Conservation (phyloP, 2,329 filamentous ascomycete species). For the Pseudocercospora macadamiae region DNA sequence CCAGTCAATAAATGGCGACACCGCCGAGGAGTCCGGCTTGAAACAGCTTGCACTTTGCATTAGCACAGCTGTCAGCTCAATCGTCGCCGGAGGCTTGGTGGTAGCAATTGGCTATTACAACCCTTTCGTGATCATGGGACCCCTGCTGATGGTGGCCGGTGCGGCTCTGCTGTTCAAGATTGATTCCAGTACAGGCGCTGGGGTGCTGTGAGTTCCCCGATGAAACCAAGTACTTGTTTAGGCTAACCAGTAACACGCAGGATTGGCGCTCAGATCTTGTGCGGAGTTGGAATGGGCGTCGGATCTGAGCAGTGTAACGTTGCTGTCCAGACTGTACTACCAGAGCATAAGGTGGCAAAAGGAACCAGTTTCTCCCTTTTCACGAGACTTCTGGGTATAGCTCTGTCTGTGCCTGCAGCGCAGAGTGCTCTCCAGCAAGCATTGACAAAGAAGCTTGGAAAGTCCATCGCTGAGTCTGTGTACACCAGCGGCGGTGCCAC, state of each 20-base stretch:
- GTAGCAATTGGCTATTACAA: constrained; percentile 48
- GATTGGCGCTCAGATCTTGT: constrained; percentile 22
- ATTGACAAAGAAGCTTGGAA: not conserved
- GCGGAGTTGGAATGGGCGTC: constrained; percentile 3
- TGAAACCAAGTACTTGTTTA: constrained; percentile 6
- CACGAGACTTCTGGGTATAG: constrained; percentile 26
- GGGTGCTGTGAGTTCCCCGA: constrained; percentile 16
- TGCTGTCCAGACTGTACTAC: constrained; percentile 7
- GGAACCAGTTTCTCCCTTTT: constrained; percentile 4
- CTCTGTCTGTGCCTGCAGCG: not conserved
- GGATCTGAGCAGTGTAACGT: constrained; percentile 8
- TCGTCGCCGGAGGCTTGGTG: constrained; percentile 40
- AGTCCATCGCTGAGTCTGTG: constrained; percentile 36
- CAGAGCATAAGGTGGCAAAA: constrained; percentile 4
- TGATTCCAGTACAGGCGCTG: constrained; percentile 1
- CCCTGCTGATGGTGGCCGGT: constrained; percentile 45
- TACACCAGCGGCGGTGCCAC: not conserved
- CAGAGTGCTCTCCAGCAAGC: not conserved
- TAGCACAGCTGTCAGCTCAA: constrained; percentile 44
- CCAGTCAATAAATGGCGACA: constrained; percentile 11
- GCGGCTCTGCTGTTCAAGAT: constrained; percentile 42
- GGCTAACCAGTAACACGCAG: no score
- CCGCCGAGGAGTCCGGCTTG: constrained; percentile 12
- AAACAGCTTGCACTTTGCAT: constrained; percentile 29
- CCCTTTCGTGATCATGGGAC: constrained; percentile 46